Conservation (phyloP, 306 rosid species). For the Quercus robur region DNA sequence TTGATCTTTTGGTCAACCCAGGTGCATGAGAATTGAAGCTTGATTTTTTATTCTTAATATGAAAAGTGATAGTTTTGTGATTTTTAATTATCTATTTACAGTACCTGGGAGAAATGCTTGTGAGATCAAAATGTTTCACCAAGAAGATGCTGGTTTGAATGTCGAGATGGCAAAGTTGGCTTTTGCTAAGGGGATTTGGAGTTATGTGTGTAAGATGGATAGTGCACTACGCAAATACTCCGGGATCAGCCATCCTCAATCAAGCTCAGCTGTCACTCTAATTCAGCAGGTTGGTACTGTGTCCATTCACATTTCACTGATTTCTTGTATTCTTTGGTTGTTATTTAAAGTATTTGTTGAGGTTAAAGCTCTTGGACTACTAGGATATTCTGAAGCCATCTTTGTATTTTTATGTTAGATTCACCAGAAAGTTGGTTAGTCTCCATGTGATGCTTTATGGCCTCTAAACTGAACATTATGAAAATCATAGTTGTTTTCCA, state of each 20-base stretch:
- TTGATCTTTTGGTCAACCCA: constrained; percentile 7
- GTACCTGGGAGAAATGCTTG: constrained; percentile 82
- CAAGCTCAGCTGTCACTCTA: constrained; percentile 54
- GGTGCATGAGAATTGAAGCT: constrained; percentile 8
- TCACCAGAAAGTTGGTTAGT: background rate
- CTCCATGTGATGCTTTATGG: background rate
- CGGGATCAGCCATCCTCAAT: constrained; percentile 22
- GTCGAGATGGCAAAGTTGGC: constrained; percentile 80
- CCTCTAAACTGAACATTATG: background rate
- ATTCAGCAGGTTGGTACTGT: constrained; percentile 62
- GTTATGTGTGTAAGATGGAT: constrained; percentile 85
- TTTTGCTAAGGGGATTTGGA: constrained; percentile 89
- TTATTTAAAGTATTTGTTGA: constrained; percentile 13
- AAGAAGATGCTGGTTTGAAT: constrained; percentile 95
- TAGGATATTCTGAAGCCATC: background rate
- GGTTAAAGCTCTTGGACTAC: constrained; percentile 6
- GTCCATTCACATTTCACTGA: background rate
- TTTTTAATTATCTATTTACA: constrained; percentile 33
- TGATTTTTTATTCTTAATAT: background rate
- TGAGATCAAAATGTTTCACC: constrained; percentile 87
- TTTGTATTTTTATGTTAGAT: constrained; percentile 6
- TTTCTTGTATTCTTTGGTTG: background rate
- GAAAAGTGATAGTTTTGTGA: constrained; percentile 21
- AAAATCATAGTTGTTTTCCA: background rate
- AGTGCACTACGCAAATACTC: constrained; percentile 66